Evolutionary conservation across 352 stramenopile genomes (phyloP), one percentile per base, ranked within the genome.

Genomic region (Pythium scleroteichum): DNA sequence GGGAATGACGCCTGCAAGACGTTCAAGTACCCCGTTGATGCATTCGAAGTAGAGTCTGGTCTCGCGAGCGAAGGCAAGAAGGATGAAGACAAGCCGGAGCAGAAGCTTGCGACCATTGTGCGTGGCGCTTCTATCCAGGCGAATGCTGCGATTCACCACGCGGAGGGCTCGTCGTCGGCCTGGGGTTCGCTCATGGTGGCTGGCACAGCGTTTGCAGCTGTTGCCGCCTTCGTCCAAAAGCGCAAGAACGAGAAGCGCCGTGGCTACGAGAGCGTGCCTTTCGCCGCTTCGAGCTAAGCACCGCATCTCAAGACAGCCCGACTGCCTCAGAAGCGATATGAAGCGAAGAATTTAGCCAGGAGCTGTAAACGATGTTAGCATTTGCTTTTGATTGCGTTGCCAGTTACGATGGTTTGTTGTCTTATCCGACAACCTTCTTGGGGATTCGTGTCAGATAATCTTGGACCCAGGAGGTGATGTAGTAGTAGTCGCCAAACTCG

Each of bases 11-110:
- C 67, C 22, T 90, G 78, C 50, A 68, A 65, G 5, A 51, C 38
- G 1, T 87, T 90, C 62, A 35, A 60, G 16, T 90, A 90, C 57
- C 80, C 78, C 1, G 49, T 62, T 0, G 79, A 89, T 46, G 39
- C 57, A 17, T 75, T 77, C 20, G 82, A 92, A 59, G 62, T 69
- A 17, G 75, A 85, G 48, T 71, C 77, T 9, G 75, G 62, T 19
- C 33, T 63, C 22, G 59, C 38, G 49, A 27, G 22, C n/a, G 22
- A 52, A 7, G 29, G 16, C 26, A 33, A 41, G 49, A 44, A 44
- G 17, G 38, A 44, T 13, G 49, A 33, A 20, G 22, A 35, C 17
- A 55, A 55, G 32, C 41, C 44, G 49, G 49, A 55, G 5, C 16
- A 55, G 49, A 44, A 55, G 49, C 4, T 9, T 33, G 26, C 26